Evolutionary conservation across 108 stramenopile genomes (phyloP).

Genomic region (Nitzschia palea): DNA sequence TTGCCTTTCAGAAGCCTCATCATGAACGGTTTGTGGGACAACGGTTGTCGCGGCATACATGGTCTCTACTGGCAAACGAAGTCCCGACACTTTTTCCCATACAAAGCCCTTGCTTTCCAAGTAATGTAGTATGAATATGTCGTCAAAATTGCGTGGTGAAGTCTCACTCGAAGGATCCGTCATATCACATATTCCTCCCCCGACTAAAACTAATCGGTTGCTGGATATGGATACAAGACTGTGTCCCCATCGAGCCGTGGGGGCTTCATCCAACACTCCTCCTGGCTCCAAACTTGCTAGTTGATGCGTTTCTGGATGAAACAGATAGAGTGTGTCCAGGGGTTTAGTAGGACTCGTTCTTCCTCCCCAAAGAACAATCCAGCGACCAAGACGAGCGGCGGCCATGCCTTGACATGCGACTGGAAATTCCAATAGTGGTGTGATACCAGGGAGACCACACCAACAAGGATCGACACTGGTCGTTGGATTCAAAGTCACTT

Average conservation of each 20-base stretch:
- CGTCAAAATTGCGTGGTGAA: constrained; percentile 27
- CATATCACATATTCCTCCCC: background rate
- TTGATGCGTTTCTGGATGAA: constrained; percentile 5
- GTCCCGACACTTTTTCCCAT: background rate
- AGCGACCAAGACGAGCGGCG: background rate
- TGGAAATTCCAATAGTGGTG: constrained; percentile 2
- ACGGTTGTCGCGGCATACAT: background rate
- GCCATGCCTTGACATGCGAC: constrained; percentile 32
- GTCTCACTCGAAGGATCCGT: constrained; percentile 10
- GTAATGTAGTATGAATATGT: constrained; percentile 27
- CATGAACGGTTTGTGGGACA: too few relatives aligned
- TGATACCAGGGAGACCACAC: constrained; percentile 15
- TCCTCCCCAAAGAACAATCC: constrained; percentile 49
- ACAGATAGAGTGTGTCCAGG: constrained; percentile 25
- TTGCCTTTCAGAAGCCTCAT: too few relatives aligned
- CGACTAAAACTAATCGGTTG: constrained; percentile 9
- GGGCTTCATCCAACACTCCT: constrained; percentile 47
- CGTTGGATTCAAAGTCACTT: background rate
- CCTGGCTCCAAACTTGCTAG: constrained; percentile 27
- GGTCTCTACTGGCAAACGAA: background rate
- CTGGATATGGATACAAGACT: constrained; percentile 47
- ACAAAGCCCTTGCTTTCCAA: background rate
- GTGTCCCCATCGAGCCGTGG: constrained; percentile 75
- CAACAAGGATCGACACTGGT: background rate
- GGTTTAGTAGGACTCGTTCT: constrained; percentile 39